phyloP scores from a whole-genome alignment of 208 protist species.

The Strigomonas galati region DNA sequence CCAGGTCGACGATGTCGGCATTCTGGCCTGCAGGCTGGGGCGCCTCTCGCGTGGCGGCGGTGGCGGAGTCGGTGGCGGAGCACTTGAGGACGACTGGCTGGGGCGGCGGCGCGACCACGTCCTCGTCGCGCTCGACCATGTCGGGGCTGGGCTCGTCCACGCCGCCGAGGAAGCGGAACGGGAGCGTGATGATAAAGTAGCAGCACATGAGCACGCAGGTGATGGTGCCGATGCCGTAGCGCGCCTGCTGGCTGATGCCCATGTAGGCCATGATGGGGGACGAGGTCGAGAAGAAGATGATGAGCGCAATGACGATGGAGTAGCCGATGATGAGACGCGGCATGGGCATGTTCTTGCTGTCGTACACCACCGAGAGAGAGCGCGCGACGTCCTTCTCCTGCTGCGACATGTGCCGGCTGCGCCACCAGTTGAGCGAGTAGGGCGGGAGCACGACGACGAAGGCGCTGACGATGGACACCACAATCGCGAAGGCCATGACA shows the following conservation, averaged over 20 bases:
- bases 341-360: slow-evolving; percentile 47
- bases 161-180: slow-evolving; percentile 50
- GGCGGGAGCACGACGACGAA: slow-evolving; percentile 49
- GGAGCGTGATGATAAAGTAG: slow-evolving; percentile 48
- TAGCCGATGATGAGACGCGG: slow-evolving; percentile 54
- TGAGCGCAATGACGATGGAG: slow-evolving; percentile 35
- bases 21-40: too few relatives aligned
- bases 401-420: slow-evolving; percentile 37
- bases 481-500: slow-evolving; percentile 47
- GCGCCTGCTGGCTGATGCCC: slow-evolving; percentile 18
- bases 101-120: slow-evolving; percentile 1
- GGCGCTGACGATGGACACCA: slow-evolving; percentile 22
- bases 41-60: too few relatives aligned
- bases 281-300: slow-evolving; percentile 49
- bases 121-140: neutral
- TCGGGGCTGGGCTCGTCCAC: slow-evolving; percentile 32
- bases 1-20: neutral
- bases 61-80: too few relatives aligned
- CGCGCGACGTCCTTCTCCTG: slow-evolving; percentile 32
- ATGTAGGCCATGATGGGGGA: slow-evolving; percentile 55
- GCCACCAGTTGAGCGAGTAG: slow-evolving; percentile 64
- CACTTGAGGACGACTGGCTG: neutral
- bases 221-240: slow-evolving; percentile 34
- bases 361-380: slow-evolving; percentile 36
- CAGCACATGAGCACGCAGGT: slow-evolving; percentile 33